Base-by-base conservation (phyloP, 2,329 filamentous ascomycete species). In the Proliferodiscus dingleyae region DNA sequence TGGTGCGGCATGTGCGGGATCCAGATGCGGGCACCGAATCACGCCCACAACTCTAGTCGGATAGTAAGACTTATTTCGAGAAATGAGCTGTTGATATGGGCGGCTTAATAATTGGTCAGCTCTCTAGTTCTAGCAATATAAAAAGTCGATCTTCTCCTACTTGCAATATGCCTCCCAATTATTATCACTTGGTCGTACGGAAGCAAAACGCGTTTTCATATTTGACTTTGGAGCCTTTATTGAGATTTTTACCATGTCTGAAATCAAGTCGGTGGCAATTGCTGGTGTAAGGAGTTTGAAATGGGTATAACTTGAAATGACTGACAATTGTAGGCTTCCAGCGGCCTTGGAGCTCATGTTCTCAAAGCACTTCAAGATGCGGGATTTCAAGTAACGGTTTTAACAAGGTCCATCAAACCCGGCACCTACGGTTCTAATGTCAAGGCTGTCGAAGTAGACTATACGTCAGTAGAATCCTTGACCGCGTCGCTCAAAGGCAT, bases 391-490 rank as follows among this genome's bases (percentile, higher is more conserved):
- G 47, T 55, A 34, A 55, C 45, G 13, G 42, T 55, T 43, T 50
- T 55, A 19, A 55, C 52, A 19, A 33, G 52, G 37, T 47, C 47
- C 36, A 44, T 49, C 40, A 53, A 55, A 36, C 41, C 47, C 33
- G 43, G 41, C 38, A 39, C 41, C 34, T 53, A 44, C 11, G 46
- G 49, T n/a, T 24, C 47, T 29, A 47, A 58, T 19, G 63, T 72
- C 54, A 66, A 65, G 13, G 67, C 75, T 18, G 45, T 70, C 46
- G 65, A 68, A 22, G 49, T 45, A 40, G 50, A 52, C 45, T 77
- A 65, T 66, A 68, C 42, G 61, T 74, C 61, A 6, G 58, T 66
- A 4, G 43, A 61, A 3, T 69, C 70, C 24, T 64, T 78, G 9
- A 65, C 62, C 3, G 41, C 74, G 10, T 50, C 50, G 7, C 47